These are phyloP conservation scores for Colletotrichum trifolii DNA, from an alignment of 2,329 filamentous ascomycete species.

Conservation along the genomic window DNA sequence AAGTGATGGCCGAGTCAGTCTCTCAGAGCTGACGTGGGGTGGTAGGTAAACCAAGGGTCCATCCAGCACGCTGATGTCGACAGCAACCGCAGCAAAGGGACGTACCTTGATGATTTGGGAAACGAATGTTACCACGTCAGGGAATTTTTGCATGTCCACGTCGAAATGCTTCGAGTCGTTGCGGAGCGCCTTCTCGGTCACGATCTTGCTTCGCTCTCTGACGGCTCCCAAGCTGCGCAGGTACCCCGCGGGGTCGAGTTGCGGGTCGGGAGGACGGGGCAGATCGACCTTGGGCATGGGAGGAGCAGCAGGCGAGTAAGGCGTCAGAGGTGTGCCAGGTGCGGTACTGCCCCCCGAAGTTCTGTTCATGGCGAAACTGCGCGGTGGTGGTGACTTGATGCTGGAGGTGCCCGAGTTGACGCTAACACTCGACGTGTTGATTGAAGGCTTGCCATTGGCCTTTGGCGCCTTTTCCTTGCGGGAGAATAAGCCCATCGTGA, in stretches of 20 bases:
- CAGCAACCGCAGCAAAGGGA: conserved; percentile 6
- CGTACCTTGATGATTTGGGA: conserved; percentile 94
- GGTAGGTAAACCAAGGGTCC: neutral
- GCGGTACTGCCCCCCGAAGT: conserved; percentile 61
- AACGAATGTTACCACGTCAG: conserved; percentile 85
- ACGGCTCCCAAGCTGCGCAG: conserved; percentile 90
- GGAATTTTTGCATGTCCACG: conserved; percentile 86
- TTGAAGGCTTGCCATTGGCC: conserved; percentile 48
- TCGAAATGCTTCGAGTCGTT: conserved; percentile 88
- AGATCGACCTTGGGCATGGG: conserved; percentile 81
- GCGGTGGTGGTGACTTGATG: conserved; percentile 52
- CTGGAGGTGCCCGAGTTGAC: conserved; percentile 63
- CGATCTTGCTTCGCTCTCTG: conserved; percentile 78
- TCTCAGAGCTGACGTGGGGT: conserved; percentile 1
- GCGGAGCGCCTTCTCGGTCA: conserved; percentile 80
- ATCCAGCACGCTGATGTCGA: too few species aligned
- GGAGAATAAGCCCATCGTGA: conserved; percentile 67
- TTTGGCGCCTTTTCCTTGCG: conserved; percentile 63
- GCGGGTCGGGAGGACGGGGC: conserved; percentile 86
- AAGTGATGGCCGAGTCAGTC: conserved; percentile 22
- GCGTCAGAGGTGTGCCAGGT: conserved; percentile 61
- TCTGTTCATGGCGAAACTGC: conserved; percentile 56
- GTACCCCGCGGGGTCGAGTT: conserved; percentile 89
- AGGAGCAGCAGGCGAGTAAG: conserved; percentile 56
- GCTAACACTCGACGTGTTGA: conserved; percentile 60